Evolutionary conservation across 148 eudicot genomes (phyloP).

Genomic region (Limonium bicolor): DNA sequence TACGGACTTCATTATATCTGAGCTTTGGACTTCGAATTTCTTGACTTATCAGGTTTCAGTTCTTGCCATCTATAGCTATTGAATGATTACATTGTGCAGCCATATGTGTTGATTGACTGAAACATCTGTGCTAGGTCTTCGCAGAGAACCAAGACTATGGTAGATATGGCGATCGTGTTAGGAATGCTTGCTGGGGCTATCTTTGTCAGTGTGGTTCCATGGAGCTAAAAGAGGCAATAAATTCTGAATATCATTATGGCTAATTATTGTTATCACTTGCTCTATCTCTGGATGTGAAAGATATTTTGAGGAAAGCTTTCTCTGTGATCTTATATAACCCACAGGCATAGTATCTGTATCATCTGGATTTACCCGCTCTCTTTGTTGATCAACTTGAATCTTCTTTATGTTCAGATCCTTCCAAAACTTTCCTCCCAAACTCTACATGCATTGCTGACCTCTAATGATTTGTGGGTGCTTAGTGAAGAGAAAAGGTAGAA

Average conservation of each 20-base stretch:
- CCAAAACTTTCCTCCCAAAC: constrained; percentile 97
- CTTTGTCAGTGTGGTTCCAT: constrained; percentile 93
- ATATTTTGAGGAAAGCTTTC: too few relatives aligned
- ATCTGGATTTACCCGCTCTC: background rate
- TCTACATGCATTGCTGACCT: constrained; percentile 71
- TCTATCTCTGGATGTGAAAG: background rate
- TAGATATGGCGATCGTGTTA: constrained; percentile 83
- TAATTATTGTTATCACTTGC: background rate
- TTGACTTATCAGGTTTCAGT: constrained; percentile 75
- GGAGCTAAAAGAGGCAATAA: constrained; percentile 85
- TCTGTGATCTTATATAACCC: too few relatives aligned
- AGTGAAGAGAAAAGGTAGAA: constrained; percentile 92
- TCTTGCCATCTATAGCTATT: constrained; percentile 5
- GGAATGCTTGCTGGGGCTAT: constrained; percentile 99
- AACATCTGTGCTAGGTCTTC: constrained; percentile 37
- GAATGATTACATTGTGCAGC: constrained; percentile 5
- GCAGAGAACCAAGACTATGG: constrained; percentile 99
- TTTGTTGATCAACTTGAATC: too few relatives aligned
- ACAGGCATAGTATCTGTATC: too few relatives aligned
- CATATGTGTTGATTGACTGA: background rate
- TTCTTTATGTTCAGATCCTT: constrained; percentile 54
- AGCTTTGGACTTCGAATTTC: constrained; percentile 96
- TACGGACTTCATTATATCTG: constrained; percentile 92
- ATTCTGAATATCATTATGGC: constrained; percentile 3
- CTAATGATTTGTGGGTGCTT: constrained; percentile 90